A percentile compares a stretch with the other conserved stretches of the same genome.
These are phyloP conservation scores for Ophiostoma perfectum DNA, from an alignment of 2,329 filamentous ascomycete genomes.

Conservation along the genomic window DNA sequence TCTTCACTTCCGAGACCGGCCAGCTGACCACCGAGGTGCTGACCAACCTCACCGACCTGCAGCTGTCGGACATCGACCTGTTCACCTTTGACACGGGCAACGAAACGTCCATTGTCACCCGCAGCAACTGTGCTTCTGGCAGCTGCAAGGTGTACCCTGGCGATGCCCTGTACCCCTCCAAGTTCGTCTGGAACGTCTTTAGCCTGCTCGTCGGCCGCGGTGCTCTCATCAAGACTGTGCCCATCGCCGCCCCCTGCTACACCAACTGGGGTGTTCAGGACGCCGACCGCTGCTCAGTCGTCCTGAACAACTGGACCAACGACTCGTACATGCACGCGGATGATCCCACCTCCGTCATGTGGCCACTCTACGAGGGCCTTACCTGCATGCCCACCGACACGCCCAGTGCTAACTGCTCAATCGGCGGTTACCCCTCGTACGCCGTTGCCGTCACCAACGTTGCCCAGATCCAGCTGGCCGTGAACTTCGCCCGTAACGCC, in stretches of 20 bases:
- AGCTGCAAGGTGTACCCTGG: conserved; percentile 37
- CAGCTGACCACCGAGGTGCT: conserved; percentile 27
- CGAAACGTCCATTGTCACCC: conserved; percentile 12
- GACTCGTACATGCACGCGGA: conserved; percentile 33
- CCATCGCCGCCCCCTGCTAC: conserved; percentile 51
- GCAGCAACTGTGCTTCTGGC: neutral
- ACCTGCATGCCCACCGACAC: conserved; percentile 34
- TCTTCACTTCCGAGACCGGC: conserved; percentile 27
- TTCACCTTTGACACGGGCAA: conserved; percentile 22
- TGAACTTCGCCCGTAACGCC: conserved; percentile 43
- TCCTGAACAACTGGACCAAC: conserved; percentile 33
- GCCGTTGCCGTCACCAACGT: conserved; percentile 40
- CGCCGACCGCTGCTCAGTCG: conserved; percentile 38
- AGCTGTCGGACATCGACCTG: conserved; percentile 23
- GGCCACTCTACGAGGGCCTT: conserved; percentile 37
- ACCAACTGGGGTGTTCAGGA: conserved; percentile 41
- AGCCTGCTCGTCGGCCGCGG: conserved; percentile 46
- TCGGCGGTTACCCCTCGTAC: conserved; percentile 42
- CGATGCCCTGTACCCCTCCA: conserved; percentile 50
- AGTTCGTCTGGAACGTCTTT: conserved; percentile 43
- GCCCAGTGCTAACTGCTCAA: conserved; percentile 26
- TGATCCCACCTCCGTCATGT: conserved; percentile 40
- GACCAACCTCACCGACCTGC: conserved; percentile 25
- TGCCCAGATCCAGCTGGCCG: conserved; percentile 42
- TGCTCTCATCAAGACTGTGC: conserved; percentile 47